A percentile compares a stretch with the other conserved stretches of the same genome.
Conservation (phyloP, 176 grass and related monocot genomes). For the Leersia perrieri region DNA sequence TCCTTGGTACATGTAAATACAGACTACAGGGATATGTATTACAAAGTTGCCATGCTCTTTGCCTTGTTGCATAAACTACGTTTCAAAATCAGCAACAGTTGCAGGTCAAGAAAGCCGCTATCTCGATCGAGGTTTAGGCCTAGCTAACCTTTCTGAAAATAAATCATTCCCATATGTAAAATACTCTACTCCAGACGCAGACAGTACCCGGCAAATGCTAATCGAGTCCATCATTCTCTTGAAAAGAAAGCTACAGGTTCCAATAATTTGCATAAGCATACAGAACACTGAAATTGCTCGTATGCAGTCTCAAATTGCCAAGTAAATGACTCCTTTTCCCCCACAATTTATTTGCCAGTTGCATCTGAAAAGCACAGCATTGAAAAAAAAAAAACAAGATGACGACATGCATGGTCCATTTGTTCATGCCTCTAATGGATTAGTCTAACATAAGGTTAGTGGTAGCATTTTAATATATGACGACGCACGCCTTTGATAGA, state of each 20-base stretch:
- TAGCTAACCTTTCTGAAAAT: no score
- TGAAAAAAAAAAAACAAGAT: no score
- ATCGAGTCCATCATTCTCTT: not conserved
- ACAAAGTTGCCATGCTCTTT: no score
- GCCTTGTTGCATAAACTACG: no score
- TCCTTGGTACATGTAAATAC: no score
- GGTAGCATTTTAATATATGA: not conserved
- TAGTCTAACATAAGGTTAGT: not conserved
- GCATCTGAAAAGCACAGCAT: not conserved
- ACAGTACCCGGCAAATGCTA: not conserved
- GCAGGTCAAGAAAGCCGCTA: no score
- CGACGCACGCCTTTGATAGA: constrained; percentile 11
- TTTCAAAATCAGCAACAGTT: no score
- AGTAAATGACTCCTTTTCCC: not conserved
- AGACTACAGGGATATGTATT: no score
- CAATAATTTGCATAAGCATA: not conserved
- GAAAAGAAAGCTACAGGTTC: not conserved
- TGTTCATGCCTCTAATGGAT: constrained; percentile 14
- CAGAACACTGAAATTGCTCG: no score
- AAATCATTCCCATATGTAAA: no score
- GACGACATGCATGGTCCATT: not conserved
- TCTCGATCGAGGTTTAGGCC: no score
- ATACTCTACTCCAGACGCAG: no score
- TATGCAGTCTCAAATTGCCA: not conserved
- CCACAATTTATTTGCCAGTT: not conserved